A percentile compares a stretch with the other conserved stretches of the same genome.
phyloP scores from a whole-genome alignment of 345 rosid species.

The Excoecaria cochinchinensis region DNA sequence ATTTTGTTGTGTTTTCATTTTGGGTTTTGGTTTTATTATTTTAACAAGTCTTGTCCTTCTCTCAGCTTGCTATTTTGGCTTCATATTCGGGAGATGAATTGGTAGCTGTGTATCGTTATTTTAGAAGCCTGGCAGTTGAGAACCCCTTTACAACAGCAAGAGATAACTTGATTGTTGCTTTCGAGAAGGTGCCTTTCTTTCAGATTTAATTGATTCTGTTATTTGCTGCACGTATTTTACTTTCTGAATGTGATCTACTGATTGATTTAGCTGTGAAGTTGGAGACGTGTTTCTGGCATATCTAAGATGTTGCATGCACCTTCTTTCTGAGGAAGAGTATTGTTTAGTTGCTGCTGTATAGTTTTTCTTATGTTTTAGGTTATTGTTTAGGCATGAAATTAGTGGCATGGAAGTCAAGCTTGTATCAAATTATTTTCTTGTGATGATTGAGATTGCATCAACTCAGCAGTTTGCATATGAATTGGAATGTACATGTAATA shows the following conservation, averaged over 20 bases:
- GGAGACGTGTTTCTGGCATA: not conserved
- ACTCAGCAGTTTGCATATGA: not conserved
- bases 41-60: slow-evolving; percentile 24
- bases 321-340: not conserved
- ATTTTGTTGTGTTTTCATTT: not conserved
- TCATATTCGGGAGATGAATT: slow-evolving; percentile 85
- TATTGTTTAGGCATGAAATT: not conserved
- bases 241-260: too few species aligned
- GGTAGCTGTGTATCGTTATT: slow-evolving; percentile 79
- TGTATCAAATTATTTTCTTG: too few species aligned
- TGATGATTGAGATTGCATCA: too few species aligned
- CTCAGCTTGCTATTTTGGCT: slow-evolving; percentile 94
- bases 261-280: not conserved
- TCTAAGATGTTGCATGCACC: not conserved
- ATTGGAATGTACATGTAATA: not conserved
- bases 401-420: not conserved
- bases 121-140: slow-evolving; percentile 92
- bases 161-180: slow-evolving; percentile 93
- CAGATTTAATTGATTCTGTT: not conserved
- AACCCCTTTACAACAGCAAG: slow-evolving; percentile 92
- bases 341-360: not conserved
- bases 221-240: not conserved
- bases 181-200: slow-evolving; percentile 72
- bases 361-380: not conserved
- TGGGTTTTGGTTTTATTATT: not conserved